Conservation (phyloP, 768 basidiomycete species). For the Mycena epipterygia region DNA sequence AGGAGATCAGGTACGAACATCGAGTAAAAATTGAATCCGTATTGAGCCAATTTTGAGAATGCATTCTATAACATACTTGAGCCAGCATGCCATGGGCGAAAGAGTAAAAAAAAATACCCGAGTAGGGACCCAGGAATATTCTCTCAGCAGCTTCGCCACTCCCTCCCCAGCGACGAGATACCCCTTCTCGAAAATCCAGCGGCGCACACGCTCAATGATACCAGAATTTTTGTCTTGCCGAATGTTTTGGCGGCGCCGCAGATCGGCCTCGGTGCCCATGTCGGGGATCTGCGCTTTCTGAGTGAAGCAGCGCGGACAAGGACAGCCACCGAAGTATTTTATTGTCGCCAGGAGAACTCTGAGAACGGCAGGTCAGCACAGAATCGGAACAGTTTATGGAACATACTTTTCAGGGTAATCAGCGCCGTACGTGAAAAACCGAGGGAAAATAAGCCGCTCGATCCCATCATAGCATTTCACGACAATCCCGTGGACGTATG, state of each 20-base stretch:
- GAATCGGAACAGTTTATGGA: not conserved
- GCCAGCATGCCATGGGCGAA: not conserved
- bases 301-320: conserved; percentile 45
- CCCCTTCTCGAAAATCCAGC: conserved; percentile 17
- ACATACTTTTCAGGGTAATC: conserved; percentile 49
- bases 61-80: conserved; percentile 39
- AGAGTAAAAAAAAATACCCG: not conserved
- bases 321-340: conserved; percentile 31
- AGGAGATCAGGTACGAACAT: too few relatives aligned
- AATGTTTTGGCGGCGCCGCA: conserved; percentile 18
- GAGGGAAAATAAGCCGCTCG: conserved; percentile 38
- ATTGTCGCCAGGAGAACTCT: conserved; percentile 26
- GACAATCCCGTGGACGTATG: conserved; percentile 41
- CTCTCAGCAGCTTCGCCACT: not conserved
- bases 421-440: conserved; percentile 45
- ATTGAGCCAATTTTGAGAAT: conserved; percentile 33
- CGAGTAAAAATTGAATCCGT: conserved; percentile 38
- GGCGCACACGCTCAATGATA: not conserved
- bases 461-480: conserved; percentile 42
- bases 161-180: not conserved
- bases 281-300: conserved; percentile 36
- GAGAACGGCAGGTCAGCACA: not conserved
- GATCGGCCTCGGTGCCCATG: conserved; percentile 45
- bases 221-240: conserved; percentile 30
- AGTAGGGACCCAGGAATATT: conserved; percentile 11